These are phyloP conservation scores for Picea glauca DNA, from an alignment of 75 land plant species.

Conservation along the genomic window DNA sequence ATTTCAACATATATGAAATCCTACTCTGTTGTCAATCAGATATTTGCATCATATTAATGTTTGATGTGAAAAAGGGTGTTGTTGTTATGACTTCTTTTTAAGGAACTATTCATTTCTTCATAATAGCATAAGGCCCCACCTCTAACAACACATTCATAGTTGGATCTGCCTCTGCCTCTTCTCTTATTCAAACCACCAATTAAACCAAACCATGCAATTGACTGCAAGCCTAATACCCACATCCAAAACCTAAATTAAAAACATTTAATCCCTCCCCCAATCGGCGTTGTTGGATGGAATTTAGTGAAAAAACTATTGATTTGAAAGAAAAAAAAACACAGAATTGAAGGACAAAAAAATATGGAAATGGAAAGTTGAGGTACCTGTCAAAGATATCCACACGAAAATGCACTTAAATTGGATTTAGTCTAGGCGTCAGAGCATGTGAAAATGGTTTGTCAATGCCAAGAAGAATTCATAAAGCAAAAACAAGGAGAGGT, in stretches of 20 bases:
- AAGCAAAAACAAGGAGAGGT: slow-evolving; percentile 19
- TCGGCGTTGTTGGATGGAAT: background rate
- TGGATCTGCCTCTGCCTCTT: background rate
- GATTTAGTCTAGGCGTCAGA: background rate
- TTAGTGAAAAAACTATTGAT: background rate
- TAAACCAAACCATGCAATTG: background rate
- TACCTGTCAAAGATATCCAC: background rate
- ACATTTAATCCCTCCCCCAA: background rate
- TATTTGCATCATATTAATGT: too few species aligned
- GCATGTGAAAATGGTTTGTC: background rate
- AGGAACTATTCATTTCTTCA: too few species aligned
- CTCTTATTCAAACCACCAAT: background rate
- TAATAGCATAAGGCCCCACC: too few species aligned
- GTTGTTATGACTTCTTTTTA: too few species aligned
- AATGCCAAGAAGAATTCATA: slow-evolving; percentile 10
- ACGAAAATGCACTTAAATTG: background rate
- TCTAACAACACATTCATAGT: slow-evolving; percentile 4
- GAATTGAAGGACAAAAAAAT: background rate
- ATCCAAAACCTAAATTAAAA: background rate
- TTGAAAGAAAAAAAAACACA: background rate
- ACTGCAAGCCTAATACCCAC: background rate
- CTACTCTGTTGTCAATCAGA: too few species aligned
- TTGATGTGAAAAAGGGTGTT: too few species aligned
- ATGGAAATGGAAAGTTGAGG: background rate
- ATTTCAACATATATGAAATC: too few species aligned